A percentile compares a stretch with the other conserved stretches of the same genome.
phyloP scores from a whole-genome alignment of 23 red algal species.

The Gracilariopsis chorda region DNA sequence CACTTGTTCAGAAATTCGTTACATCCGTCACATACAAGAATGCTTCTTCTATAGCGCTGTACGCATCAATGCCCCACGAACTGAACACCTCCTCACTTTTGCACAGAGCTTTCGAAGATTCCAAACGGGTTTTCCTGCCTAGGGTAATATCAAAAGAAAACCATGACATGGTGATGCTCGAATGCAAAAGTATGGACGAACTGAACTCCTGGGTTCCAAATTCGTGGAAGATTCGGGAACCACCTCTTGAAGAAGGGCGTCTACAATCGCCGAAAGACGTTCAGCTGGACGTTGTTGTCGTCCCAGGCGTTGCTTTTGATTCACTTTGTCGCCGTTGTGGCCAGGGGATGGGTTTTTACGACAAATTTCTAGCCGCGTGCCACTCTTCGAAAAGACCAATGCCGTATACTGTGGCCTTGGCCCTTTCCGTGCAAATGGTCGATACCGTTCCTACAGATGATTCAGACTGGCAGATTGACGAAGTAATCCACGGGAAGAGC shows the following conservation, averaged over 20 bases:
- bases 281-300: slow-evolving; percentile 80
- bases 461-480: slow-evolving; percentile 54
- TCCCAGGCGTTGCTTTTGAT: slow-evolving; percentile 96
- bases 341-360: slow-evolving; percentile 94
- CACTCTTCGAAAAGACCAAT: not conserved
- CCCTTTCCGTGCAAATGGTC: slow-evolving; percentile 51
- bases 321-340: slow-evolving; percentile 69
- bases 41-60: slow-evolving; percentile 37
- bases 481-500: not conserved
- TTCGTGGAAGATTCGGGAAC: slow-evolving; percentile 75
- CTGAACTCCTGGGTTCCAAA: slow-evolving; percentile 51
- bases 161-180: slow-evolving; percentile 19
- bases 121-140: slow-evolving; percentile 58
- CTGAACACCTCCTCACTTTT: slow-evolving; percentile 44
- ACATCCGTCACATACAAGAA: not conserved
- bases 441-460: slow-evolving; percentile 58
- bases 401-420: slow-evolving; percentile 46
- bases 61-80: slow-evolving; percentile 61
- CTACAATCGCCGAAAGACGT: slow-evolving; percentile 27
- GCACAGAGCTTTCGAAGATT: not conserved
- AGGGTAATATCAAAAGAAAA: slow-evolving; percentile 33
- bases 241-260: slow-evolving; percentile 50
- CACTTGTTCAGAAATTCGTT: not conserved
- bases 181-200: slow-evolving; percentile 20
- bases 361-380: slow-evolving; percentile 59